phyloP scores from a whole-genome alignment of 441 rosid genomes.

The Adansonia madagascariensis region DNA sequence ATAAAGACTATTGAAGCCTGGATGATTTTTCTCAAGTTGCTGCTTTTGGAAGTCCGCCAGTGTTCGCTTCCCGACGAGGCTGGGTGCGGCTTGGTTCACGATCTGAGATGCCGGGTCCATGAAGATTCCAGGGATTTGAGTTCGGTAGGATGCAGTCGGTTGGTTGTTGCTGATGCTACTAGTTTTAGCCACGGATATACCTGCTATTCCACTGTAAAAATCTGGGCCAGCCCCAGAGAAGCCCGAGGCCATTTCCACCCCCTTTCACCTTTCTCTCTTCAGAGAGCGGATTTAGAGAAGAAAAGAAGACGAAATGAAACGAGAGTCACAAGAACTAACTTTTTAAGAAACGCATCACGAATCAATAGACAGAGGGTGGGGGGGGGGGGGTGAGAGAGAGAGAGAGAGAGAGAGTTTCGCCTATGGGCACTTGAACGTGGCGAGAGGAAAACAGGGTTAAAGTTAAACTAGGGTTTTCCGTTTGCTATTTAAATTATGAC shows the following conservation, averaged over 20 bases:
- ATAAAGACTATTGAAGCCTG: conserved; percentile 48
- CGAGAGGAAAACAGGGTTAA: too few relatives aligned
- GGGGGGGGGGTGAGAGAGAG: too few relatives aligned
- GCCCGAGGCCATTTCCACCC: conserved; percentile 67
- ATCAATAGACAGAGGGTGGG: too few relatives aligned
- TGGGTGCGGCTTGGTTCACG: conserved; percentile 35
- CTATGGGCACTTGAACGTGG: too few relatives aligned
- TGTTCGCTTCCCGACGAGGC: conserved; percentile 61
- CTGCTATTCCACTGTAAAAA: conserved; percentile 42
- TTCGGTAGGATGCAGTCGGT: conserved; percentile 40
- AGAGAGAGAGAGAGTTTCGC: background rate
- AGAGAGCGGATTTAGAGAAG: conserved; percentile 28
- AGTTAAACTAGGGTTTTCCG: too few relatives aligned
- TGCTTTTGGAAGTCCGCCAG: conserved; percentile 67
- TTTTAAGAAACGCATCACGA: conserved; percentile 40
- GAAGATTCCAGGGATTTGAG: conserved; percentile 58
- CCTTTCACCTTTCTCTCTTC: conserved; percentile 5
- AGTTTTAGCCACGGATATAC: conserved; percentile 21
- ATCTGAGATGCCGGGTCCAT: conserved; percentile 63
- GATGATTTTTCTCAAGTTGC: conserved; percentile 40
- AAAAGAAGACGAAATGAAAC: background rate
- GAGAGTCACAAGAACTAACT: conserved; percentile 26
- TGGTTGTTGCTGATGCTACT: conserved; percentile 35
- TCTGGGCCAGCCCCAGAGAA: conserved; percentile 69
- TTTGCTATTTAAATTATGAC: too few relatives aligned